A percentile compares a stretch with the other conserved stretches of the same genome.
phyloP scores from a whole-genome alignment of 2,329 filamentous ascomycete species.

The Harringtonia lauricola region DNA sequence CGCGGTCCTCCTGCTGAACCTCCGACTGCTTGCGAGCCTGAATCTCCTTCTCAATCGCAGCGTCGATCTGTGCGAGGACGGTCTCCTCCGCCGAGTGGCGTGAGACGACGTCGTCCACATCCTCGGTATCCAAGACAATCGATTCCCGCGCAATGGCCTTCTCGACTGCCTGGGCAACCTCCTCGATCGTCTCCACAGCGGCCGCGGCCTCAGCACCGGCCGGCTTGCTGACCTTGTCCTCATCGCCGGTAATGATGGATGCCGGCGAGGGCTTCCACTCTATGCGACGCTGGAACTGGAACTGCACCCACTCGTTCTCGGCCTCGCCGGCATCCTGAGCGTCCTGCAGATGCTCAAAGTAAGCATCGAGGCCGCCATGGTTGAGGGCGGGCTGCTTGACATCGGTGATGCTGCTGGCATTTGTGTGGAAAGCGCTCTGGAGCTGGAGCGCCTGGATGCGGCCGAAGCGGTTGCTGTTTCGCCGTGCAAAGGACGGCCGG shows the following conservation, averaged over 20 bases:
- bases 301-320: conserved; percentile 82
- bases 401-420: conserved; percentile 43
- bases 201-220: conserved; percentile 18
- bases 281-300: conserved; percentile 77
- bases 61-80: conserved; percentile 72
- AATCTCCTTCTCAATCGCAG: conserved; percentile 71
- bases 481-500: conserved; percentile 50
- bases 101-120: background rate
- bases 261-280: conserved; percentile 67
- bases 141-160: conserved; percentile 4
- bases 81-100: conserved; percentile 28
- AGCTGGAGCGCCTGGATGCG: conserved; percentile 53
- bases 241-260: conserved; percentile 37
- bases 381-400: conserved; percentile 36
- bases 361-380: conserved; percentile 70
- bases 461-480: conserved; percentile 42
- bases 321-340: conserved; percentile 55
- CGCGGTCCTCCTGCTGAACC: conserved; percentile 30
- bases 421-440: conserved; percentile 65
- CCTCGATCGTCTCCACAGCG: conserved; percentile 11
- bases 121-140: background rate
- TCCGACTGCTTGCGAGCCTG: conserved; percentile 38
- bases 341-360: conserved; percentile 83
- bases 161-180: conserved; percentile 20
- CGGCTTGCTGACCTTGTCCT: conserved; percentile 21